These are phyloP conservation scores for Talaromyces liani DNA, from an alignment of 495 filamentous ascomycete species.

Conservation along the genomic window DNA sequence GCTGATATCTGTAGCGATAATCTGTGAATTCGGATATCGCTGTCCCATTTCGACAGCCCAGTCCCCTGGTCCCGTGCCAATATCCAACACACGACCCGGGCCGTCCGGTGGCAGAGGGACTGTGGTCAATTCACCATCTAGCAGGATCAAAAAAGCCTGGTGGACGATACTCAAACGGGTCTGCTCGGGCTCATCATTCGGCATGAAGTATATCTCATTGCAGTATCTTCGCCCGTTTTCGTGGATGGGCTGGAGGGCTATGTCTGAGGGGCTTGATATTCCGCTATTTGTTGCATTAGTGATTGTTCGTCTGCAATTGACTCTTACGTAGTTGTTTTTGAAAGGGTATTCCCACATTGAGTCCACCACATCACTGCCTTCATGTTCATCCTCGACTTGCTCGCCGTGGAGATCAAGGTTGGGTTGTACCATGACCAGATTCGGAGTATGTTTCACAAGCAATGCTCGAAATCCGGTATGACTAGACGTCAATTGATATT, in stretches of 20 bases:
- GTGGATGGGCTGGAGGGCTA: slow-evolving; percentile 47
- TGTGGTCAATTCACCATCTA: slow-evolving; percentile 52
- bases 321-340: too few species aligned
- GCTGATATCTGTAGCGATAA: slow-evolving; percentile 63
- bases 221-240: slow-evolving; percentile 67
- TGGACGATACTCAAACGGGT: slow-evolving; percentile 61
- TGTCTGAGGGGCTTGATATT: slow-evolving; percentile 45
- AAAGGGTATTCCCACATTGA: slow-evolving; percentile 5
- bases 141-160: slow-evolving; percentile 54
- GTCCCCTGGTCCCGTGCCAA: slow-evolving; percentile 63
- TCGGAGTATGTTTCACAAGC: background rate
- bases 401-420: background rate
- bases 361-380: background rate
- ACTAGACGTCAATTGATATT: background rate
- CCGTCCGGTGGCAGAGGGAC: slow-evolving; percentile 45
- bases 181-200: slow-evolving; percentile 68
- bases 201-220: slow-evolving; percentile 62
- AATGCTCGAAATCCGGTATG: background rate
- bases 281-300: slow-evolving; percentile 27
- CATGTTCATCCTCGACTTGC: background rate
- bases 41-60: slow-evolving; percentile 71
- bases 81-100: slow-evolving; percentile 52
- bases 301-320: slow-evolving; percentile 9
- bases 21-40: slow-evolving; percentile 51
- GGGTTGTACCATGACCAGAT: background rate